A percentile compares a stretch with the other conserved stretches of the same genome.
phyloP scores from a whole-genome alignment of 2,329 filamentous ascomycete genomes.

The Sphaerulina musiva region DNA sequence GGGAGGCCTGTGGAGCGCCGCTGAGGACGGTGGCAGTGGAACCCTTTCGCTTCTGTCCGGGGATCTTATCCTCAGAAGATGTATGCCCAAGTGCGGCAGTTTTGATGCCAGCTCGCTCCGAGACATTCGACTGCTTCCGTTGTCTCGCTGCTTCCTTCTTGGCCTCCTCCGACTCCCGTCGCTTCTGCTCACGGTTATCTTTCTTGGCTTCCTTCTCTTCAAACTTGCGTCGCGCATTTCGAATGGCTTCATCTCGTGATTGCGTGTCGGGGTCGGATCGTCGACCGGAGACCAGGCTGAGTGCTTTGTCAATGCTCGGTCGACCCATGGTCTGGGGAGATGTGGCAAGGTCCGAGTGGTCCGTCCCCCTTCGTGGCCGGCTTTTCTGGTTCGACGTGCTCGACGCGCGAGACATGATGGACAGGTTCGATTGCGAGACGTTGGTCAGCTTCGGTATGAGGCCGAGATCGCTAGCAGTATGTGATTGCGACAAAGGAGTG shows the following conservation, averaged over 20 bases:
- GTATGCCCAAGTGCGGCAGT: conserved; percentile 28
- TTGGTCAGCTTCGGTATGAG: conserved; percentile 45
- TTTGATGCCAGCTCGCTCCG: conserved; percentile 25
- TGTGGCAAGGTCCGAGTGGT: conserved; percentile 41
- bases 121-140: conserved; percentile 38
- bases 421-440: conserved; percentile 49
- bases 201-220: conserved; percentile 55
- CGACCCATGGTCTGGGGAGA: conserved; percentile 45
- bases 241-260: conserved; percentile 50
- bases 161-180: conserved; percentile 36
- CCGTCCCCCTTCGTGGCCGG: conserved; percentile 46
- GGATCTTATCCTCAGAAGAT: conserved; percentile 17
- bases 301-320: conserved; percentile 52
- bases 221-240: conserved; percentile 52
- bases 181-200: conserved; percentile 47
- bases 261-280: conserved; percentile 46
- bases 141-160: conserved; percentile 42
- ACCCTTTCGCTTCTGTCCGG: conserved; percentile 18
- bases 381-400: conserved; percentile 31
- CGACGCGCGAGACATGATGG: conserved; percentile 37
- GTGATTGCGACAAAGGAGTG: conserved; percentile 31
- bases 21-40: conserved; percentile 14
- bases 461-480: conserved; percentile 34
- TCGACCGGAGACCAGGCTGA: conserved; percentile 41
- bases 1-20: conserved; percentile 16